Base-by-base conservation (phyloP, 1,139 yeast species). In the Pichia sp. region DNA sequence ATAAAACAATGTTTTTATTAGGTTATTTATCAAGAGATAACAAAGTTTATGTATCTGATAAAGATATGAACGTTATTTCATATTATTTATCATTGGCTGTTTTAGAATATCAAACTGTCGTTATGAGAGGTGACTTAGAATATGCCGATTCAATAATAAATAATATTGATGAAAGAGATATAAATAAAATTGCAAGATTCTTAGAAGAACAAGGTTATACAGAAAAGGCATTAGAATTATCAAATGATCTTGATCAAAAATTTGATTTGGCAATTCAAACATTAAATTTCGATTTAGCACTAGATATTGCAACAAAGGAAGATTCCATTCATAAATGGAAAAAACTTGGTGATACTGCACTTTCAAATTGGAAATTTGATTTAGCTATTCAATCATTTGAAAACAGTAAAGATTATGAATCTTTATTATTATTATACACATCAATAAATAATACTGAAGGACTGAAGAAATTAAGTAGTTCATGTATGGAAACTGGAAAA, bases 11-110 rank as follows among this genome's bases (percentile, higher is more conserved):
- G 76, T 92, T 84, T 63, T 70, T 94, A 49, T 71, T 92, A 49
- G 97, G 97, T 27, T 92, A 92, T 65, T 73, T 87, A 57, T 86
- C 96, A 30, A 79, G 92, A 59, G 97, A 92, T 61, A 86, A 87
- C 56, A 86, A 83, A 57, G 82, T 92, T 49, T 94, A 89, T 62
- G 80, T 92, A 57, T 80, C 92, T 52, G 98, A 92, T 66, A 90
- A 89, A 68, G 89, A 92, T 49, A 78, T 89, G 61, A 83, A 85
- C 55, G 83, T 92, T 42, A 71, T 85, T 38, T 80, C 96, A 24
- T 90, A 92, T 73, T 81, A 75, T 58, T 74, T 94, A 45, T 86
- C 95, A 35, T 69, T 92, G 39, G 79, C 89, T 26, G 95, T 94
- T 9, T 75, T 92, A 54, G 97, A 90, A 68, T 89, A 89, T 66